These are phyloP conservation scores for Arabis alpina DNA, from an alignment of 345 rosid genomes.

Conservation along the genomic window DNA sequence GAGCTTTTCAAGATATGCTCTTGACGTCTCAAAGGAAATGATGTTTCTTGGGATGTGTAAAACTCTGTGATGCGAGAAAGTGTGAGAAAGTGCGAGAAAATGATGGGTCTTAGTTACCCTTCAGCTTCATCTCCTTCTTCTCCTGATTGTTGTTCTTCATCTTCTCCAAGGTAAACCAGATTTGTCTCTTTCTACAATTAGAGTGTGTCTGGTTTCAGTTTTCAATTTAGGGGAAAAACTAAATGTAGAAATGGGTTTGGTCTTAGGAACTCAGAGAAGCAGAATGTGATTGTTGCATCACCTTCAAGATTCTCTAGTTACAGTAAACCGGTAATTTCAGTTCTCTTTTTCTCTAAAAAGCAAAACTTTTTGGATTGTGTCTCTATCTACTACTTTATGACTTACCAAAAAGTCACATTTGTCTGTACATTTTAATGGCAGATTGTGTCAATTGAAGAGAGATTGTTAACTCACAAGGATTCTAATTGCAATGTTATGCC, in stretches of 20 bases:
- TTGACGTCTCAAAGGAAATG: conserved; percentile 33
- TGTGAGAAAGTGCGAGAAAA: conserved; percentile 32
- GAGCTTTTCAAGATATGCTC: conserved; percentile 43
- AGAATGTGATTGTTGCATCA: conserved; percentile 37
- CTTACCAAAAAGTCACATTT: conserved; percentile 27
- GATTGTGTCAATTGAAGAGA: conserved; percentile 39
- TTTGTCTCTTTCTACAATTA: conserved; percentile 26
- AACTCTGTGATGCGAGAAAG: conserved; percentile 26
- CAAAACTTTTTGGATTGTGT: conserved; percentile 24
- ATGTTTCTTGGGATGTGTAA: conserved; percentile 25
- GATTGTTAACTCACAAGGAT: conserved; percentile 33
- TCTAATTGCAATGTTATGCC: conserved; percentile 30
- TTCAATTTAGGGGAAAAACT: neutral
- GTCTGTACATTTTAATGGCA: conserved; percentile 25
- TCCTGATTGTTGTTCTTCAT: conserved; percentile 35
- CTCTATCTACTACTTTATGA: conserved; percentile 23
- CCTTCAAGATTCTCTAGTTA: conserved; percentile 40
- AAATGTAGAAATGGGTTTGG: neutral
- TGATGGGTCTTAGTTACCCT: conserved; percentile 39
- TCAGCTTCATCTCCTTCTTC: conserved; percentile 29
- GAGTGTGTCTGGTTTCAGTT: neutral
- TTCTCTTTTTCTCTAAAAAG: conserved; percentile 18
- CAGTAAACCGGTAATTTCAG: conserved; percentile 29
- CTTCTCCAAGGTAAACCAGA: conserved; percentile 33
- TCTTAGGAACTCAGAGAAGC: conserved; percentile 39